These are phyloP conservation scores for Setomelanomma holmii DNA, from an alignment of 2,329 filamentous ascomycete genomes.

Conservation along the genomic window DNA sequence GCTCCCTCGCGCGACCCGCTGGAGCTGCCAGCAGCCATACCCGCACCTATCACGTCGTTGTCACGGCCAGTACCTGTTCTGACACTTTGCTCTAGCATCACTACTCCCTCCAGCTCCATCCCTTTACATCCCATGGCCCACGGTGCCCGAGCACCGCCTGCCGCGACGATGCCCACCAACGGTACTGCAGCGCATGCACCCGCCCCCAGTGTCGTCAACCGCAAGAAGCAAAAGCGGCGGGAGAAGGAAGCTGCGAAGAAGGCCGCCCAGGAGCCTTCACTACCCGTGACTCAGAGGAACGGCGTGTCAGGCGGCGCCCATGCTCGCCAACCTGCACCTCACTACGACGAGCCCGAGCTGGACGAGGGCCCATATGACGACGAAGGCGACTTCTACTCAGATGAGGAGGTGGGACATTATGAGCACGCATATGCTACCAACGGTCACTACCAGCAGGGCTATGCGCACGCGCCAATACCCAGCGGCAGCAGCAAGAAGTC, in stretches of 20 bases:
- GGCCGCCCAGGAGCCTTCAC: conserved; percentile 46
- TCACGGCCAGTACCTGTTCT: conserved; percentile 12
- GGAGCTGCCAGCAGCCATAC: conserved; percentile 12
- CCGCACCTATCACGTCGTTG: conserved; percentile 21
- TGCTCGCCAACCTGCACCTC: conserved; percentile 40
- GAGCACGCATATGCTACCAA: conserved; percentile 42
- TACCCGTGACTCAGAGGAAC: conserved; percentile 34
- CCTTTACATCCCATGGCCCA: conserved; percentile 49
- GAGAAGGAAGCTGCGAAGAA: conserved; percentile 78
- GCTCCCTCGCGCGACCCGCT: conserved; percentile 12
- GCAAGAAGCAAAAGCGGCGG: conserved; percentile 94
- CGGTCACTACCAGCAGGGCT: conserved; percentile 40
- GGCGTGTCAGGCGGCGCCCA: conserved; percentile 28
- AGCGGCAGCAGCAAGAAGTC: conserved; percentile 56
- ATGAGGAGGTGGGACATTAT: conserved; percentile 43
- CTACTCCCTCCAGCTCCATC: conserved; percentile 1
- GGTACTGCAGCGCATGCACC: conserved; percentile 47
- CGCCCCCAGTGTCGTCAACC: conserved; percentile 69
- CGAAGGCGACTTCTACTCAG: conserved; percentile 50
- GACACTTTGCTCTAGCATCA: conserved; percentile 12
- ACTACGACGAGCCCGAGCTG: conserved; percentile 54
- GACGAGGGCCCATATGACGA: conserved; percentile 50
- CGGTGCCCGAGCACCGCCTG: conserved; percentile 36
- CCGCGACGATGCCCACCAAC: conserved; percentile 47
- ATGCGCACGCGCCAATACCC: conserved; percentile 29